Base-by-base conservation (phyloP, 2,329 filamentous ascomycete genomes). In the Emergomyces africanus region DNA sequence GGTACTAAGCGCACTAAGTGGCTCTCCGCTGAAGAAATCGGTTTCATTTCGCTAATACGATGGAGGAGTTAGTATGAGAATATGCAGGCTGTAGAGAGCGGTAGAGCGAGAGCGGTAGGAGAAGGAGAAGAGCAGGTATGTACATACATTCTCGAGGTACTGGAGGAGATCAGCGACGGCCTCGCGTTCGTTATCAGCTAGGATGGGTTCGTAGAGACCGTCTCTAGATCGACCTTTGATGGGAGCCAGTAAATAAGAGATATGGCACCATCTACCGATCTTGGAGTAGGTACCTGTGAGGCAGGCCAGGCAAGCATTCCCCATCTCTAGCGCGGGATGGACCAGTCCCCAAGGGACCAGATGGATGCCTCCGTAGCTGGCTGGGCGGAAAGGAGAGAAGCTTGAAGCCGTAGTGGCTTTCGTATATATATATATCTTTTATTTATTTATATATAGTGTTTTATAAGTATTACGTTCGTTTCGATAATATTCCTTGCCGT, bases 1-100 rank as follows among this genome's bases (percentile, higher is more conserved):
- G 14, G 92, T 99, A 75, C 90, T 96, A 60, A 99, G 79, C 51
- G 94, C 92, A 75, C 88, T 88, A 60, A 99, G 84, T 51, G 94
- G 94, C 70, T 96, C 91, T 75, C 94, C 94, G 42, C 89, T 87
- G 77, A 99, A 99, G 83, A 99, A 99, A 75, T 99, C 92, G 68
- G 91, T 97, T 74, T 99, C 94, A 71, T 86, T 88, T 71, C 94
- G 87, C 94, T 96, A 72, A 42, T 35, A 10, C 55, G 25, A 49
- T 30, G 61, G 57, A 59, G 41, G 18, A n/a, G 59, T 71, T 60
- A 69, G 65, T 39, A 30, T 33, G 30, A 46, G 46, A 53, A 37
- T 37, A 58, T 60, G n/a, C 49, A 39, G 57, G n/a, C 56, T 35
- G 42, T 23, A 53, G 50, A 58, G 48, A 39, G 60, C 56, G 55